Evolutionary conservation across 495 filamentous ascomycete species (phyloP), one percentile per base, ranked within the genome.

Genomic region (Neurospora sp.): DNA sequence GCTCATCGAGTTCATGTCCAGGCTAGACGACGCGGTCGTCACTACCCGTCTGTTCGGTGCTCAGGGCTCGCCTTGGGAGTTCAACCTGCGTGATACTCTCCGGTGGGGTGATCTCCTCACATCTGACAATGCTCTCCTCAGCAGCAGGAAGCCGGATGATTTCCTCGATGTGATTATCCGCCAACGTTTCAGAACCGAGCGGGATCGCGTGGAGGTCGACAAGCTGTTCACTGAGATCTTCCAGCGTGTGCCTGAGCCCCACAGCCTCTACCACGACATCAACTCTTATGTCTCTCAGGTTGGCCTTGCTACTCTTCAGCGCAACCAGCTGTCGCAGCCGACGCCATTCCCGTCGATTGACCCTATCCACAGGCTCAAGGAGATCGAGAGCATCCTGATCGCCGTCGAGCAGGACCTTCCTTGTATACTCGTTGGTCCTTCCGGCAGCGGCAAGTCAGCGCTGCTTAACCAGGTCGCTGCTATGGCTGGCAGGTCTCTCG

Each of bases 61-160:
- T n/a, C 83, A 90, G 69, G 96, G 96, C 68, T 91, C 91, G 10
- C 96, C 96, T 3, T 98, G 95, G 96, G 96, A 99, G 77, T 94
- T 99, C 77, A 99, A 99, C 75, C 82, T 99, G 73, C 90, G 96
- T 78, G 96, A 99, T 81, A 93, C 91, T 7, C 87, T 94, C 65
- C 88, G 96, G 44, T 98, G 95, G 95, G 86, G 98, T 40, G 87
- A 93, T 71, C 78, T 99, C 61, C 82, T 93, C 40, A 86, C 83
- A 7, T 85, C 87, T 41, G 71, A 87, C 71, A 79, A 89, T 77
- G 80, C 85, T 53, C 75, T 93, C 40, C 78, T 92, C 71, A 75
- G 85, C 20, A 81, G 81, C 22, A 83, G 84, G 2, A 82, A 81
- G 42, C 84, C 90, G 18, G 84, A 86, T 61, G 88, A 97, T 74